A percentile compares a stretch with the other conserved stretches of the same genome.
Conservation (phyloP, 805 yeast species). For the Candida loeiensis region DNA sequence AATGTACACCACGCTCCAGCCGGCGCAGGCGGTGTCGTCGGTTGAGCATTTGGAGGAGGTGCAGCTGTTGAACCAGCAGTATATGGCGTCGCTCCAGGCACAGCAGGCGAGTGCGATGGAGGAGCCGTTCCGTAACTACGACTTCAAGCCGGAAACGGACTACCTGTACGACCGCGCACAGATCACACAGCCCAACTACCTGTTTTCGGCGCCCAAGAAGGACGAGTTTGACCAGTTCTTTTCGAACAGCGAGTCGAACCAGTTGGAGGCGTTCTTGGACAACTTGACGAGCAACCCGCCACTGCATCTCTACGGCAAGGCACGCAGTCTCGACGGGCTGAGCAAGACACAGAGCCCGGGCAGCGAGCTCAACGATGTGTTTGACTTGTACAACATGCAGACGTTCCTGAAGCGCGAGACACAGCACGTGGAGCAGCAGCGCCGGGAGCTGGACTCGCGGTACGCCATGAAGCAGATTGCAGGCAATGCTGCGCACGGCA, state of each 20-base stretch:
- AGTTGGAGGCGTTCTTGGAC: conserved; percentile 40
- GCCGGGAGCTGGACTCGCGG: not conserved
- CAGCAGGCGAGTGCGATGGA: conserved; percentile 2
- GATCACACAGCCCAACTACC: conserved; percentile 3
- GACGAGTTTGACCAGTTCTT: conserved; percentile 36
- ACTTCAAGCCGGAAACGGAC: conserved; percentile 8
- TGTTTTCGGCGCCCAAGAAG: conserved; percentile 4
- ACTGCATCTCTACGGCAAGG: conserved; percentile 25
- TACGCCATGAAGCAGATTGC: not conserved
- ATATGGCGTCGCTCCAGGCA: conserved; percentile 9
- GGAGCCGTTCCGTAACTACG: conserved; percentile 4
- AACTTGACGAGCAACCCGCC: conserved; percentile 32
- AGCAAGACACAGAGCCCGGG: conserved; percentile 5
- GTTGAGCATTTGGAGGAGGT: conserved; percentile 38
- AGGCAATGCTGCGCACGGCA: conserved; percentile 2
- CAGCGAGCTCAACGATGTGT: conserved; percentile 16
- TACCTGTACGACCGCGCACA: conserved; percentile 9
- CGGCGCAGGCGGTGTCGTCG: conserved; percentile 28
- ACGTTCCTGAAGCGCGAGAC: conserved; percentile 9
- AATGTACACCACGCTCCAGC: conserved; percentile 38
- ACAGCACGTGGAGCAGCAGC: conserved; percentile 3
- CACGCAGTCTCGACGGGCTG: not conserved
- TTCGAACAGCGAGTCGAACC: conserved; percentile 34
- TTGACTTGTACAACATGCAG: conserved; percentile 32
- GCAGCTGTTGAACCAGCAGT: conserved; percentile 29